Evolutionary conservation across 2,329 filamentous ascomycete genomes (phyloP), one percentile per base, ranked within the genome.

Genomic region (Colletotrichum sp.): DNA sequence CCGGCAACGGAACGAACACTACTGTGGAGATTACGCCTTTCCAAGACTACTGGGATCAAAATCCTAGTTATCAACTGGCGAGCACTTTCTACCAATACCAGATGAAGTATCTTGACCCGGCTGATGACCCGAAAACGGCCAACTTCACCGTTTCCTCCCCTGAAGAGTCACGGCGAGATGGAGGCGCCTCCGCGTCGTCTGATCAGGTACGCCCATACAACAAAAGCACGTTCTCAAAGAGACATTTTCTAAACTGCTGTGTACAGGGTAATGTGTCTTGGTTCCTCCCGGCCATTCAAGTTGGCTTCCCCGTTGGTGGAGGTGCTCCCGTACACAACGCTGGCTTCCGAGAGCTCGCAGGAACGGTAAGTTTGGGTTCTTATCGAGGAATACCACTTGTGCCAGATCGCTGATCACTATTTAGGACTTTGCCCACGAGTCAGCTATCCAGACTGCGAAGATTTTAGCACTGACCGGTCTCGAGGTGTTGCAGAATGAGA

Each of bases 41-140:
- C 63, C 72, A 77, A 38, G 75, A 77, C 63, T 77, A 77, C 67
- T 77, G 71, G 75, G 75, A 77, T 15, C 75, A 77, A 12, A 68
- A 71, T 9, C 75, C 75, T 3, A 77, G 75, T 63, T 75, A 69
- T 21, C 72, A 71, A 12, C 61, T 77, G 0, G 75, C 75, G 1
- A 58, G 70, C 21, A 77, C 34, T 26, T 77, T 71, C 28, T 76
- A 76, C 55, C 16, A 71, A 28, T 5, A 70, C 36, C 74, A 74
- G 65, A 70, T 76, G 65, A 43, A 74, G 66, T 38, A 71, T 4
- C 26, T 76, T 10, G 65, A 76, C 52, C 74, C 74, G 12, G 68
- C 74, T 2, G n/a, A 74, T 21, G 60, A 76, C 48, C 32, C 57
- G 7, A 24, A 68, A 3, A 76, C 74, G 15, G 71, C 74, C 26